A percentile compares a stretch with the other conserved stretches of the same genome.
Evolutionary conservation across 495 filamentous ascomycete species (phyloP).

Genomic region (Cenococcum geophilum): DNA sequence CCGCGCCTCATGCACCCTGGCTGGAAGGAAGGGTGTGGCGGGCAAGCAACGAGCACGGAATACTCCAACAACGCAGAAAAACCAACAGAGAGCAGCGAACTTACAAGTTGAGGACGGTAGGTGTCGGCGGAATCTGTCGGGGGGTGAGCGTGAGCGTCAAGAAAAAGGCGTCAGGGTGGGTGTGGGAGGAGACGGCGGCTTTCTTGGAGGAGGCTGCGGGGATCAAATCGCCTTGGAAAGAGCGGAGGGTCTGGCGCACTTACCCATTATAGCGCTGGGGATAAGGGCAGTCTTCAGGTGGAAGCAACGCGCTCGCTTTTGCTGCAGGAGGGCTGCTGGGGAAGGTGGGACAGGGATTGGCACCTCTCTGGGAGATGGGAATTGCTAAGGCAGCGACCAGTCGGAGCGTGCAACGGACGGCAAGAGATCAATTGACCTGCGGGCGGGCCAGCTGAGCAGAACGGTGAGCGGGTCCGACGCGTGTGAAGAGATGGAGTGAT

Average conservation of each 20-base stretch:
- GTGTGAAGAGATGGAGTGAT: conserved; percentile 1
- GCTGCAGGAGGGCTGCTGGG: conserved; percentile 8
- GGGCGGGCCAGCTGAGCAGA: background rate
- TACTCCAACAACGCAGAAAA: background rate
- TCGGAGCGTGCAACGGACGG: conserved; percentile 7
- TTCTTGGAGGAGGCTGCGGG: background rate
- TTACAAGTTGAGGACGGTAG: conserved; percentile 28
- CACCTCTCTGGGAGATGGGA: conserved; percentile 11
- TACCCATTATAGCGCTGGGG: conserved; percentile 19
- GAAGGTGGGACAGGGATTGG: conserved; percentile 12
- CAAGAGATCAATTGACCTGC: conserved; percentile 8
- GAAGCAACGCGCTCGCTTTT: conserved; percentile 13
- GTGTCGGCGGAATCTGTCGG: conserved; percentile 24
- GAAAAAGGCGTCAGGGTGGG: background rate
- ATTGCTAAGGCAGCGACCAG: background rate
- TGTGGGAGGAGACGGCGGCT: background rate
- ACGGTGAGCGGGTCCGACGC: background rate
- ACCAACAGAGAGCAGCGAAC: conserved; percentile 2
- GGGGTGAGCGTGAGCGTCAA: conserved; percentile 2
- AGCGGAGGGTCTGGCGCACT: conserved; percentile 2
- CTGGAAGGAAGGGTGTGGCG: background rate
- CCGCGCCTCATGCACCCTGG: conserved; percentile 1
- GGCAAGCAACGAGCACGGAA: background rate
- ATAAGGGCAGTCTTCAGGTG: conserved; percentile 13
- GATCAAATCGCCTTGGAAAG: background rate